Evolutionary conservation across 2,329 filamentous ascomycete genomes (phyloP), one percentile per base, ranked within the genome.

Genomic region (Cercospora janseana): DNA sequence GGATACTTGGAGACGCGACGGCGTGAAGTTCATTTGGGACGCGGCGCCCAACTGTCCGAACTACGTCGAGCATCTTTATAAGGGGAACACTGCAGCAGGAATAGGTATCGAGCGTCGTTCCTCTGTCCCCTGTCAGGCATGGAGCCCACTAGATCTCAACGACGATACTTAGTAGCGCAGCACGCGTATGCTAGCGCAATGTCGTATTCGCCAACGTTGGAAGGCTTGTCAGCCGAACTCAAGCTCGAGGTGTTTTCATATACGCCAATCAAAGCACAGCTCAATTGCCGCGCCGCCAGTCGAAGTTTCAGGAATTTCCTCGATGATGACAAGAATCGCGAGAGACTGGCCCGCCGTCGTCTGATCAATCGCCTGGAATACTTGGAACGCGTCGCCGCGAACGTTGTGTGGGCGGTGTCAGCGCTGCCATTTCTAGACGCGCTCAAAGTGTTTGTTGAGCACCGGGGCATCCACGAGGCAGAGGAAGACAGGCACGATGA

Each of bases 381-480:
- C 7, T 43, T 26, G 8, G 40, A 15, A 15, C 23, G 40, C 23
- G 24, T 21, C 10, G 12, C 10, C 13, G 40, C 21, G 21, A 24
- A 15, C 4, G 40, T 27, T 12, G 20, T 43, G 2, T n/a, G 40
- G 18, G 40, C 21, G 23, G 27, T 43, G 6, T 26, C 40, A n/a
- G 12, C 18, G 18, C 13, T 34, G 18, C 37, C 37, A 8, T 26
- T 43, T 23, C 35, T 49, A 26, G 46, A 49, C 16, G 46, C 46
- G 26, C 13, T 49, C n/a, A 37, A 31, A n/a, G 13, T 34, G 4
- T 42, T 49, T 4, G 7, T 43, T n/a, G 20, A 40, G 15, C 27
- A 49, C 29, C 46, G 38, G n/a, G 46, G 38, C n/a, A 29, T 41
- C 10, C 46, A 49, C 12, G 12, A 23, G 23, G 31, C 31, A 9